Evolutionary conservation across 2,329 filamentous ascomycete genomes (phyloP), one percentile per base, ranked within the genome.

Genomic region (Ceratocystis cubensis): DNA sequence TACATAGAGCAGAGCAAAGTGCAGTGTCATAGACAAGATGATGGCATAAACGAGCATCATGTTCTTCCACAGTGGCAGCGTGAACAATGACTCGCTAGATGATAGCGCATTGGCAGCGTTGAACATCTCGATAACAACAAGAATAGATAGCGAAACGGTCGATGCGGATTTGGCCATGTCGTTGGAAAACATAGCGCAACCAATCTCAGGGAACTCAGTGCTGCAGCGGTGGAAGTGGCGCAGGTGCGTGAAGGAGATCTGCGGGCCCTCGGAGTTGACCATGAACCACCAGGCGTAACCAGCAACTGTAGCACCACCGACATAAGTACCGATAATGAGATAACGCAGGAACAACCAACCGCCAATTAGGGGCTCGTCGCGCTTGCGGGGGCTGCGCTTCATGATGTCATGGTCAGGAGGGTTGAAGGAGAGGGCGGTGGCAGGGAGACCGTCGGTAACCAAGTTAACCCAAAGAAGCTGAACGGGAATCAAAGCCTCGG

Each of bases 261-360:
- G 89, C 28, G 94, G 94, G 0, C 94, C 94, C 71, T 87, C 85
- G 7, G 86, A 78, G 79, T 97, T 93, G 81, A 88, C 96, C 88
- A 99, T 92, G 81, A 97, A 99, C 90, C 91, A 99, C 94, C 94
- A 99, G n/a, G 91, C 93, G 74, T 99, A 99, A 59, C 95, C 94
- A 73, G 88, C 91, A 22, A 99, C 95, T 2, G 94, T 99, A 65
- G 94, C 94, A 50, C 91, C 81, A 74, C 94, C 94, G 67, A 99
- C 94, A 70, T 99, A 99, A 7, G 86, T 91, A 69, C 94, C 94
- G 72, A 99, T 94, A 63, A 97, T 87, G 80, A 99, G 86, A 77
- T 99, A 99, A 65, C 94, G 87, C 83, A 97, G 91, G 80, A 99
- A 96, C 48, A 99, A 79, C 94, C 94, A 99, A 68, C 92, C 91